Base-by-base conservation (phyloP, 2,329 filamentous ascomycete species). In the Ophiocordyceps unilateralis region DNA sequence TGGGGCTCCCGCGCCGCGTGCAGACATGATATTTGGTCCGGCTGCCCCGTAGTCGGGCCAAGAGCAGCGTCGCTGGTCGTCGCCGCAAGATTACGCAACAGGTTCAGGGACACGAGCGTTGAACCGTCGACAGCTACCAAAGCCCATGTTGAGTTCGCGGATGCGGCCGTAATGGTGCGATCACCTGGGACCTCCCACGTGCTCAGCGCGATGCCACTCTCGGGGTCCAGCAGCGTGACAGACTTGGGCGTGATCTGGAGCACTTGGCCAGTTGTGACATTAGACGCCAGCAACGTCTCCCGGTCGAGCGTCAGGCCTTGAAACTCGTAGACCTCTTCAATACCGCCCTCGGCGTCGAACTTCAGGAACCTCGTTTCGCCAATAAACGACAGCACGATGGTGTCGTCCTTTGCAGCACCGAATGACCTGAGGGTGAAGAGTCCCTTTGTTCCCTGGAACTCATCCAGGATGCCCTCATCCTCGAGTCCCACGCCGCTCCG, bases 401-500 rank as follows among this genome's bases (percentile, higher is more conserved):
- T 83, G 54, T 98, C 85, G 21, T 65, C 65, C 46, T 67, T 69
- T 15, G 58, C 58, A 32, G 65, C 61, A 0, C 62, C 60, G 43
- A 67, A 53, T 45, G 72, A 71, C 49, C 64, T 67, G 14, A 93
- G 58, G 4, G 79, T 70, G 65, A 87, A 93, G 2, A 94, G 62
- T 22, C 79, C 77, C 43, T 77, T 77, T 37, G 85, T 78, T 55
- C 80, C 74, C 26, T 78, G 69, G 63, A 96, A 78, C 39, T 93
- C 82, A 30, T 79, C 83, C 9, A 96, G 66, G 5, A 89, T 71
- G 19, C 87, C 89, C 15, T 88, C 64, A 44, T 95, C 86, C 56
- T 95, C 86, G 42, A 96, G 72, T 1, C 88, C 88, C 41, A 98
- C 88, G 41, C 91, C 93, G 57, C 89, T 96, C 43, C 91, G 75